Conservation (phyloP, 2,329 filamentous ascomycete species). For the Elsinoe fawcettii region DNA sequence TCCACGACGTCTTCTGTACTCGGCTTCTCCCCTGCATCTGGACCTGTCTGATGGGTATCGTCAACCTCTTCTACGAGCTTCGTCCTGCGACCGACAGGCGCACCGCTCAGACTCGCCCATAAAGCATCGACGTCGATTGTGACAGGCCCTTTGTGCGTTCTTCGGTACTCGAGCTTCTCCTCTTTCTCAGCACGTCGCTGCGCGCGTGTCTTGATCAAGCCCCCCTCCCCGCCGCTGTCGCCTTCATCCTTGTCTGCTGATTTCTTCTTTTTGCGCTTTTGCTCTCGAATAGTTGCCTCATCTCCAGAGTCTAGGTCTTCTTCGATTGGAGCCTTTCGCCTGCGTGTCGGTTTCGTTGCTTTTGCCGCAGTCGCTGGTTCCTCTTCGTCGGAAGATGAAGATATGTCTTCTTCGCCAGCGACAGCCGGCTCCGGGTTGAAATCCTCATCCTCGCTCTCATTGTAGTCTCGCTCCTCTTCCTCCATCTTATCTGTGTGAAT, state of each 20-base stretch:
- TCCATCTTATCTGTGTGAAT: too few species aligned
- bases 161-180: constrained; percentile 41
- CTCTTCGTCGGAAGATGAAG: constrained; percentile 31
- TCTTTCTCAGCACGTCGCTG: constrained; percentile 44
- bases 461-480: constrained; percentile 31
- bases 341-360: constrained; percentile 27
- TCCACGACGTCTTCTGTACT: constrained; percentile 19
- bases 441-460: constrained; percentile 39
- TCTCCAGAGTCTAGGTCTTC: constrained; percentile 48
- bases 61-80: constrained; percentile 12
- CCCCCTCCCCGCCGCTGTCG: constrained; percentile 40
- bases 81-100: constrained; percentile 25
- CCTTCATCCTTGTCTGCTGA: constrained; percentile 31
- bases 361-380: constrained; percentile 23
- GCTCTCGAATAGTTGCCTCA: constrained; percentile 47
- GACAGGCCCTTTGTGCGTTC: constrained; percentile 37
- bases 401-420: constrained; percentile 22
- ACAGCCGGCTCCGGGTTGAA: constrained; percentile 33
- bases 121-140: constrained; percentile 50
- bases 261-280: constrained; percentile 35
- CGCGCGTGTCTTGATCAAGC: constrained; percentile 47
- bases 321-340: constrained; percentile 32
- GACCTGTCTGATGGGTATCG: constrained; percentile 9
- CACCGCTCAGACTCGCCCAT: constrained; percentile 45
- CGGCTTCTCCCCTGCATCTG: constrained; percentile 19